These are phyloP conservation scores for Apiotrichum veenhuisii DNA, from an alignment of 1,284 basidiomycete genomes.

Conservation along the genomic window DNA sequence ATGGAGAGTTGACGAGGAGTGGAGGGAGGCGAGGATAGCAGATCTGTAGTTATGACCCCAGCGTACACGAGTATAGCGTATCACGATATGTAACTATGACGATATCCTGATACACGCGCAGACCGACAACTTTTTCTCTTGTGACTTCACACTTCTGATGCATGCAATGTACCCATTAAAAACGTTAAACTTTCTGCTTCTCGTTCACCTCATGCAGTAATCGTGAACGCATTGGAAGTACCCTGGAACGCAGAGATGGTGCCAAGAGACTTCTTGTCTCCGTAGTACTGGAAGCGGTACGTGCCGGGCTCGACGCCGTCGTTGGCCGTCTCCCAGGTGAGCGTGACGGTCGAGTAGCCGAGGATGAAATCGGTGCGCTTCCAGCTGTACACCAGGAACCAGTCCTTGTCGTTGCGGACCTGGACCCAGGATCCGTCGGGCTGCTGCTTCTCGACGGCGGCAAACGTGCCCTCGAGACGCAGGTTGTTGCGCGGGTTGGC, in stretches of 20 bases:
- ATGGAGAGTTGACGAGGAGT: too few species aligned
- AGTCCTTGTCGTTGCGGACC: constrained; percentile 13
- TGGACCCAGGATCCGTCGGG: constrained; percentile 6
- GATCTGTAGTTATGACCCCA: too few species aligned
- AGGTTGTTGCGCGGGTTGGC: constrained; percentile 21
- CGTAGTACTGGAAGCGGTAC: constrained; percentile 15
- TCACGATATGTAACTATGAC: too few species aligned
- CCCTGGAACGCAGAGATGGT: constrained; percentile 10
- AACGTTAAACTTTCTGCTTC: too few species aligned
- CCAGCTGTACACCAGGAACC: constrained; percentile 14
- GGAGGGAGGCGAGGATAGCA: too few species aligned
- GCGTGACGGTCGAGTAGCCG: constrained; percentile 5
- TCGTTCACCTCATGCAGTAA: background rate
- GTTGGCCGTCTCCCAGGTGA: constrained; percentile 13
- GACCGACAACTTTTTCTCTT: too few species aligned
- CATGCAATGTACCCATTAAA: too few species aligned
- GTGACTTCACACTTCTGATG: too few species aligned
- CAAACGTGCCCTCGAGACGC: constrained; percentile 16
- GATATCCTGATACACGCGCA: too few species aligned
- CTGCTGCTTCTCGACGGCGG: constrained; percentile 11
- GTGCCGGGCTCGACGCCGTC: constrained; percentile 5
- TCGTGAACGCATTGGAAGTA: background rate
- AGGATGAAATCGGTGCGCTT: constrained; percentile 4
- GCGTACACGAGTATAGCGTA: too few species aligned
- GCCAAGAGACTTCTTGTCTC: constrained; percentile 1